Evolutionary conservation across 192 early-diverging fungal genomes (phyloP).

Genomic region (Dispira simplex): DNA sequence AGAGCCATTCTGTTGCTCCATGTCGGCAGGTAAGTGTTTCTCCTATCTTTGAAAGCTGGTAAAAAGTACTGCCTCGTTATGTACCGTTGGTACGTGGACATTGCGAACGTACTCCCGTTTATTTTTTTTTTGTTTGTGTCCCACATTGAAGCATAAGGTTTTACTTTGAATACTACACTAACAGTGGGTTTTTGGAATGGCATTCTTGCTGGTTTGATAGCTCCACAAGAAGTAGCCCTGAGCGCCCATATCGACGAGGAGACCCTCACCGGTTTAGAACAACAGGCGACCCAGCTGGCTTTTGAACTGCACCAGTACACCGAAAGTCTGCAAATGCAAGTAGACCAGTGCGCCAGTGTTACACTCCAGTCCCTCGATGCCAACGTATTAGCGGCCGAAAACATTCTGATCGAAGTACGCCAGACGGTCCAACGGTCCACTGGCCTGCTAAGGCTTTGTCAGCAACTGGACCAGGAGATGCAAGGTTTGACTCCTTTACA

Average conservation of each 20-base stretch:
- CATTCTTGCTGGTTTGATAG: background rate
- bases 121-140: no score
- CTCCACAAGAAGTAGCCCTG: conserved; percentile 3
- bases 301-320: background rate
- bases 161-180: no score
- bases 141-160: no score
- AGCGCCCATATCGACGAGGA: conserved; percentile 6
- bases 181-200: no score
- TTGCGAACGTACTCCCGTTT: no score
- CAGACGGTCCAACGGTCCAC: background rate
- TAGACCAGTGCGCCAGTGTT: background rate
- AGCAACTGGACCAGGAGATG: conserved; percentile 7
- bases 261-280: background rate
- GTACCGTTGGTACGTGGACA: no score
- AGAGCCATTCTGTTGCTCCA: no score
- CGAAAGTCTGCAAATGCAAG: conserved; percentile 10
- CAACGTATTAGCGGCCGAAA: background rate
- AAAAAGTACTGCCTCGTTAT: no score
- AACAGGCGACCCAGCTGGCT: background rate
- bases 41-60: no score
- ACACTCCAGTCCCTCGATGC: background rate
- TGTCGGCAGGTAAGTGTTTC: no score
- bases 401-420: background rate
- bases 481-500: background rate
- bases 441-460: background rate